phyloP scores from a whole-genome alignment of 169 alveolate species.

The Sarcocystis neurona region DNA sequence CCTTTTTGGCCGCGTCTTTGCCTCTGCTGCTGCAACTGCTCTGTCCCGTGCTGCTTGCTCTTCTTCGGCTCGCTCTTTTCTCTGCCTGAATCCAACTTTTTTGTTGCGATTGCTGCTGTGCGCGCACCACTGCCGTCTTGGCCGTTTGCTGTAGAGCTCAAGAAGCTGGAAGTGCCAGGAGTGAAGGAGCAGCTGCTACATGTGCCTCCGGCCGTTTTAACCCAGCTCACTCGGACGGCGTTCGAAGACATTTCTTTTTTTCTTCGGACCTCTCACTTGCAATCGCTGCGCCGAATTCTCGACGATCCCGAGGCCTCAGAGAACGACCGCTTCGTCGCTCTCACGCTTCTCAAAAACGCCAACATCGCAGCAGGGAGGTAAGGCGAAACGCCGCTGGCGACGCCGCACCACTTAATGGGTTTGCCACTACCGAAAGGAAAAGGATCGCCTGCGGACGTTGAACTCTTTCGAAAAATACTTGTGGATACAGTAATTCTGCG shows the following conservation, averaged over 20 bases:
- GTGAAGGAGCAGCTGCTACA: conserved; percentile 36
- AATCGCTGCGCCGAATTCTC: conserved; percentile 50
- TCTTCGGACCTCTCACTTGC: conserved; percentile 74
- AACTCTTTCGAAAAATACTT: not conserved
- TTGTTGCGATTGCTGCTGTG: not conserved
- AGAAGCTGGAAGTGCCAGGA: not conserved
- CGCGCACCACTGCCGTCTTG: not conserved
- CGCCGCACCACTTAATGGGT: not conserved
- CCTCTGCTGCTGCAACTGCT: not conserved
- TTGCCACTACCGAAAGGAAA: not conserved
- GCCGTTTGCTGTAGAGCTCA: not conserved
- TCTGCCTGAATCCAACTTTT: conserved; percentile 1
- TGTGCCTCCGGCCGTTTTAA: conserved; percentile 71
- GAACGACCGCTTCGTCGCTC: conserved; percentile 82
- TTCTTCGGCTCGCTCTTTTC: not conserved
- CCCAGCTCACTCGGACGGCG: conserved; percentile 73
- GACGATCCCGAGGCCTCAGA: conserved; percentile 78
- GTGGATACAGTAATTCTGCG: not conserved
- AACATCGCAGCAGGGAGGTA: conserved; percentile 75
- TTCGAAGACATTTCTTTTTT: conserved; percentile 75
- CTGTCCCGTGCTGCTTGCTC: conserved; percentile 5
- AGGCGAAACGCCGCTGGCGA: conserved; percentile 19
- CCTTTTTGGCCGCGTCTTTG: no score
- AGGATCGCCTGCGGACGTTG: not conserved
- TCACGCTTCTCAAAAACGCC: conserved; percentile 81